phyloP scores from a whole-genome alignment of 2,329 filamentous ascomycete genomes.

The Penicillium sp. region DNA sequence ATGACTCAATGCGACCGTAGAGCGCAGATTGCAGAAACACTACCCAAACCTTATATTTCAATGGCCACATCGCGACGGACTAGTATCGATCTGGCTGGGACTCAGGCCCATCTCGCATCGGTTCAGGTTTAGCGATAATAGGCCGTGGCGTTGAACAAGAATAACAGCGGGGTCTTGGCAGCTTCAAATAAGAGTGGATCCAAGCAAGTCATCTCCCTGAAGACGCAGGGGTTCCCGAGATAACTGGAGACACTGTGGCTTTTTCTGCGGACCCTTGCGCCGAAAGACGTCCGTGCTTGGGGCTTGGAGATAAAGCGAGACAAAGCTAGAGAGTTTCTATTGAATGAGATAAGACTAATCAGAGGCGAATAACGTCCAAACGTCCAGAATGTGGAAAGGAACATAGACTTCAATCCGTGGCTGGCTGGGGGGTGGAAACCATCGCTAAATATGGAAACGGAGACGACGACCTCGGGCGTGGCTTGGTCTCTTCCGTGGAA shows the following conservation, averaged over 20 bases:
- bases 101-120: background rate
- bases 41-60: constrained; percentile 11
- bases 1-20: constrained; percentile 19
- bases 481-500: background rate
- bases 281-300: constrained; percentile 24
- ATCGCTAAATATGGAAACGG: background rate
- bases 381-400: background rate
- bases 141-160: background rate
- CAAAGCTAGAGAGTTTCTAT: background rate
- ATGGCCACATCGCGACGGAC: background rate
- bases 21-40: constrained; percentile 7
- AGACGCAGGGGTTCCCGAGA: constrained; percentile 22
- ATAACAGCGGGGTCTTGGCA: constrained; percentile 1
- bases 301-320: background rate
- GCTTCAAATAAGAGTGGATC: constrained; percentile 3
- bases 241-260: constrained; percentile 9
- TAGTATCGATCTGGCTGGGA: background rate
- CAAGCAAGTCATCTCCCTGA: constrained; percentile 14
- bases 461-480: background rate
- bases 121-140: background rate
- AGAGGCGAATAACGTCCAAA: background rate
- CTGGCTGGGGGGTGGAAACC: background rate
- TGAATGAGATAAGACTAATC: background rate
- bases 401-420: background rate
- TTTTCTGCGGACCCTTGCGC: constrained; percentile 27